Base-by-base conservation (phyloP, 129 eudicot genomes). In the Tagetes erecta region DNA sequence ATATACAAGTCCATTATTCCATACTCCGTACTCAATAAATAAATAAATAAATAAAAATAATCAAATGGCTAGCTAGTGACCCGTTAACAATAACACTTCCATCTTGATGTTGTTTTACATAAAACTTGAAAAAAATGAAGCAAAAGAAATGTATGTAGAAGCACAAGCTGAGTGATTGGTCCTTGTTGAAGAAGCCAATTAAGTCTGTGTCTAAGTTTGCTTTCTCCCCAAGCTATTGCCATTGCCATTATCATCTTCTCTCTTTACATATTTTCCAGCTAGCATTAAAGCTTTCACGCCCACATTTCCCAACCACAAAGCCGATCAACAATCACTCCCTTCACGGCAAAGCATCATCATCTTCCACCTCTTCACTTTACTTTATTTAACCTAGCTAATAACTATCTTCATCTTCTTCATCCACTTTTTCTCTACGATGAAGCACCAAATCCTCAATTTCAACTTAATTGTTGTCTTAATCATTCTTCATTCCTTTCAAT, bases 251-350 rank as follows among this genome's bases (percentile, higher is more conserved):
- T 57, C 36, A 1, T 57, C n/a, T 31, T 59, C 40, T 59, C n/a
- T 34, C 66, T 59, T 41, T 59, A 59, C 41, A 34, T 33, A 33
- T 8, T 0, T 55, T 20, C 5, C 60, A 55, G 6, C 36, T 27
- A 1, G 7, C 41, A 36, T 62, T 62, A 62, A 62, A 62, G 67
- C 67, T 62, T 12, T 62, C 67, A 62, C 67, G 27, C 44, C 67
- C 20, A 33, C 40, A 59, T 59, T 59, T 59, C 39, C 65, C 64
- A 14, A 62, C 45, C 67, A 35, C 42, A 60, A 60, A 60, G 27
- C 8, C 67, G 27, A 20, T 20, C n/a, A 60, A 60, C 10, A 37
- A 60, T 60, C 67, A 59, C 65, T 59, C 13, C 65, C 41, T 59
- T 59, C 65, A 60, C 67, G 67, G 44, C 12, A 35, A 60, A 35